A percentile compares a stretch with the other conserved stretches of the same genome.
Conservation (phyloP, 768 basidiomycete genomes). For the Boletus rex-veris region DNA sequence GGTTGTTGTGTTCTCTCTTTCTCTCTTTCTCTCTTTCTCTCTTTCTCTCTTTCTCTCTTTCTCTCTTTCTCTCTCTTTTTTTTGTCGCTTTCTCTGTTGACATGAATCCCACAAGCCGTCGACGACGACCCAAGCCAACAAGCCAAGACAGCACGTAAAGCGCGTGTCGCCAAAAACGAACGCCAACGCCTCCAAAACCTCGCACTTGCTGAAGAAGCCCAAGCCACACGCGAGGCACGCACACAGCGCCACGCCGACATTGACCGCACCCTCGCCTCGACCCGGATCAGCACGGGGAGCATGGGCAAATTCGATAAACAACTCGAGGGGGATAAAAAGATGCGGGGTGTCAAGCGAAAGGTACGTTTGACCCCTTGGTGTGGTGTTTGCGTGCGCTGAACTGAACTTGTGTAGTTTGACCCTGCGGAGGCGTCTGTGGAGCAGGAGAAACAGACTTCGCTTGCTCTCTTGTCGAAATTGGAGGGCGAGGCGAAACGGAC, state of each 20-base stretch:
- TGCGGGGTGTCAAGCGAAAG: conserved; percentile 89
- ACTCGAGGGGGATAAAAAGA: conserved; percentile 89
- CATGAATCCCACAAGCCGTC: conserved; percentile 31
- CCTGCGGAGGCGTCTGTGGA: conserved; percentile 65
- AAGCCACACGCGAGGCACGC: conserved; percentile 34
- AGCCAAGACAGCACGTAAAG: conserved; percentile 77
- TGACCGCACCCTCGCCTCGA: conserved; percentile 70
- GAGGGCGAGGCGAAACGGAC: conserved; percentile 63
- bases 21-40: conserved; percentile 1
- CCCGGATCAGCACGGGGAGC: conserved; percentile 84
- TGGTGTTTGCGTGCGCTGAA: too few relatives aligned
- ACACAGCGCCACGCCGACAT: conserved; percentile 67
- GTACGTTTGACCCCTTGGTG: conserved; percentile 34
- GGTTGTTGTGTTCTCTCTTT: conserved; percentile 23
- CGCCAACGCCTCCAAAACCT: conserved; percentile 70
- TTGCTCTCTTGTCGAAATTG: conserved; percentile 74
- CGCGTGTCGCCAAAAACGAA: conserved; percentile 80
- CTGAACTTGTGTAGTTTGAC: conserved; percentile 59
- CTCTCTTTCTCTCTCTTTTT: not conserved
- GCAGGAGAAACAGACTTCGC: conserved; percentile 67
- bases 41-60: conserved; percentile 5
- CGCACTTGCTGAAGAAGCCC: conserved; percentile 44
- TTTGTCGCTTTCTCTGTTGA: not conserved
- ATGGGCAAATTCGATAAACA: conserved; percentile 92
- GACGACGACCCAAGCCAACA: conserved; percentile 73